Conservation (phyloP, 768 basidiomycete genomes). For the Amanita subjunquillea region DNA sequence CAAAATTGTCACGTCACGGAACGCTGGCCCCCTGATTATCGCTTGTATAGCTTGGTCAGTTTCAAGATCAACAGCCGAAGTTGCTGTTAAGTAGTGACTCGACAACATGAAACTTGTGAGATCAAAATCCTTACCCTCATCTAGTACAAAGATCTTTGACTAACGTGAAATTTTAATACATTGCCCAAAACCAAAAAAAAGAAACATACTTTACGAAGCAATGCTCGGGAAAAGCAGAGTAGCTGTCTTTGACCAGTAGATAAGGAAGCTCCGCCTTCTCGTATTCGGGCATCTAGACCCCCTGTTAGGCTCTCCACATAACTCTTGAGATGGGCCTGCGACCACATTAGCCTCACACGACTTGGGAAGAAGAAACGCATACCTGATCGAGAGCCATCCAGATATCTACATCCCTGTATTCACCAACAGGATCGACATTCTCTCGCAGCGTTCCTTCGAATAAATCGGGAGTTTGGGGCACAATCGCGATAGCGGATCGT, state of each 20-base stretch:
- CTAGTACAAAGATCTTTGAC: conserved; percentile 86
- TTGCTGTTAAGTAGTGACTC: conserved; percentile 35
- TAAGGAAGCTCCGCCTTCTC: conserved; percentile 74
- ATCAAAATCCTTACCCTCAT: conserved; percentile 52
- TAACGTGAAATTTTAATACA: conserved; percentile 15
- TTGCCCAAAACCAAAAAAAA: background rate
- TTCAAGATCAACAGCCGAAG: conserved; percentile 84
- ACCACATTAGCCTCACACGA: background rate
- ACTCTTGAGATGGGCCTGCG: conserved; percentile 54
- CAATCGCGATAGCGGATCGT: conserved; percentile 73
- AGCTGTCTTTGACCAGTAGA: conserved; percentile 83
- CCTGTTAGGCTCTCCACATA: conserved; percentile 58
- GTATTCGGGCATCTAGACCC: conserved; percentile 61
- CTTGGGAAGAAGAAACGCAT: background rate
- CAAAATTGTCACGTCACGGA: conserved; percentile 70
- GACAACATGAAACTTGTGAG: conserved; percentile 1
- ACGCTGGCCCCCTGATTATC: conserved; percentile 74
- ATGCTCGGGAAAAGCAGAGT: conserved; percentile 79
- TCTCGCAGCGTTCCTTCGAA: conserved; percentile 71
- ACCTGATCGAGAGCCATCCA: conserved; percentile 80
- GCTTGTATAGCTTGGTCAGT: conserved; percentile 85
- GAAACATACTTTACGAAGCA: conserved; percentile 55
- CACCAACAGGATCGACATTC: conserved; percentile 83
- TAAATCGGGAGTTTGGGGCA: conserved; percentile 69
- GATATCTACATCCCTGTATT: conserved; percentile 67